These are phyloP conservation scores for Colletotrichum limetticola DNA, from an alignment of 2,329 filamentous ascomycete genomes.

Conservation along the genomic window DNA sequence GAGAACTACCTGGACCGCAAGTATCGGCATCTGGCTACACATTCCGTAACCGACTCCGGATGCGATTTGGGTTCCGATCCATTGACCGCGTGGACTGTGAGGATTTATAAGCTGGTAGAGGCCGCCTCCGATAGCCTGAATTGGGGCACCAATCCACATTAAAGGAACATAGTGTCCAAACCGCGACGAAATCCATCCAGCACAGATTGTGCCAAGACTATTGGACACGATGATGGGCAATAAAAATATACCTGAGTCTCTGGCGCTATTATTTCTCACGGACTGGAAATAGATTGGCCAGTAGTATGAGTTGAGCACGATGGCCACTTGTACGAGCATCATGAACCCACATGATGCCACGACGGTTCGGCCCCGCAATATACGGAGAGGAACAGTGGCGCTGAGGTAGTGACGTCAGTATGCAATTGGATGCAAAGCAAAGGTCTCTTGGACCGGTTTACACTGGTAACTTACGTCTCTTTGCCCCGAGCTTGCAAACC, in stretches of 20 bases:
- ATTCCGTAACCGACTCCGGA: no score
- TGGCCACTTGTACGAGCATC: slow-evolving; percentile 36
- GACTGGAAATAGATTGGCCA: slow-evolving; percentile 40
- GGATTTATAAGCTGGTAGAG: slow-evolving; percentile 22
- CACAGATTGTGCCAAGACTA: slow-evolving; percentile 18
- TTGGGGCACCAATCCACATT: slow-evolving; percentile 30
- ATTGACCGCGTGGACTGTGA: no score
- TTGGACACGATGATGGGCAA: slow-evolving; percentile 16
- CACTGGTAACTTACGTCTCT: no score
- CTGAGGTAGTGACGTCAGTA: no score
- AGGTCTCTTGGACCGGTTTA: no score
- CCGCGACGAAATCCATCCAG: slow-evolving; percentile 17
- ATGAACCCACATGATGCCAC: slow-evolving; percentile 29
- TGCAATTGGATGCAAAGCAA: no score
- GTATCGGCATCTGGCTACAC: no score
- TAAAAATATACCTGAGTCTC: slow-evolving; percentile 12
- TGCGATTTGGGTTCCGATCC: no score
- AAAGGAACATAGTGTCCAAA: slow-evolving; percentile 29
- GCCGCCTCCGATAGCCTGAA: slow-evolving; percentile 24
- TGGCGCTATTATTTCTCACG: slow-evolving; percentile 8
- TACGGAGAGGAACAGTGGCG: neutral
- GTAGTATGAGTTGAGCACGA: slow-evolving; percentile 38
- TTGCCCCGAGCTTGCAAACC: no score
- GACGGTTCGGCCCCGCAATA: slow-evolving; percentile 16
- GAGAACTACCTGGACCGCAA: no score